These are phyloP conservation scores for Fusarium piperis DNA, from an alignment of 2,329 filamentous ascomycete genomes.

Conservation along the genomic window DNA sequence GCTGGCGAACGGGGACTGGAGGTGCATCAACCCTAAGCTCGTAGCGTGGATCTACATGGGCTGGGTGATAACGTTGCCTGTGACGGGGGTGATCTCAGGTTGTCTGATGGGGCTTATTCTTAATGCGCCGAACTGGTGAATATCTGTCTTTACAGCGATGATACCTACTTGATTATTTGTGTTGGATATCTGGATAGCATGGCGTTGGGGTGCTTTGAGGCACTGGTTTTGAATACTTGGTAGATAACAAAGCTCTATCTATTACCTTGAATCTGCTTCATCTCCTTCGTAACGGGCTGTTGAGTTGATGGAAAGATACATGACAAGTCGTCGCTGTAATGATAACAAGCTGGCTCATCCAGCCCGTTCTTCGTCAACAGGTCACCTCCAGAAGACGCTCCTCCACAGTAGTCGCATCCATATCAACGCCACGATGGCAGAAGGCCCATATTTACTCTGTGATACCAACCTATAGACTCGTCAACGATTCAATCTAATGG, in stretches of 20 bases:
- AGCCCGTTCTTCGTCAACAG: not conserved
- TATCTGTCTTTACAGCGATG: not conserved
- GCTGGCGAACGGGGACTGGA: constrained; percentile 66
- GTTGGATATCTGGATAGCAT: constrained; percentile 1
- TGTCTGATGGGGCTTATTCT: constrained; percentile 64
- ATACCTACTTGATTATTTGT: constrained; percentile 9
- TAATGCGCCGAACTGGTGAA: constrained; percentile 58
- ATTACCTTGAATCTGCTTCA: not conserved
- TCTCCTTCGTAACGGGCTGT: not conserved
- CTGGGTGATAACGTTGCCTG: constrained; percentile 62
- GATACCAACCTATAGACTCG: too few relatives aligned
- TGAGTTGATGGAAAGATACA: not conserved
- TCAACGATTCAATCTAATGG: too few relatives aligned
- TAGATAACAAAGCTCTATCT: not conserved
- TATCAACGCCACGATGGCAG: too few relatives aligned
- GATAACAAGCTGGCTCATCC: not conserved
- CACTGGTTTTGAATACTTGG: not conserved
- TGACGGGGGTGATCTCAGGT: constrained; percentile 61
- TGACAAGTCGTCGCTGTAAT: not conserved
- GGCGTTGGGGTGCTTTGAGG: constrained; percentile 19
- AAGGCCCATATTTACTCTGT: too few relatives aligned
- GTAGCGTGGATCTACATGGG: constrained; percentile 65
- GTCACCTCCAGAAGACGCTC: not conserved
- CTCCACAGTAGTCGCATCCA: not conserved
- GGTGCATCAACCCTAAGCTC: constrained; percentile 70